A percentile compares a stretch with the other conserved stretches of the same genome.
Conservation (phyloP, 352 stramenopile genomes). For the Globisporangium spiculum region DNA sequence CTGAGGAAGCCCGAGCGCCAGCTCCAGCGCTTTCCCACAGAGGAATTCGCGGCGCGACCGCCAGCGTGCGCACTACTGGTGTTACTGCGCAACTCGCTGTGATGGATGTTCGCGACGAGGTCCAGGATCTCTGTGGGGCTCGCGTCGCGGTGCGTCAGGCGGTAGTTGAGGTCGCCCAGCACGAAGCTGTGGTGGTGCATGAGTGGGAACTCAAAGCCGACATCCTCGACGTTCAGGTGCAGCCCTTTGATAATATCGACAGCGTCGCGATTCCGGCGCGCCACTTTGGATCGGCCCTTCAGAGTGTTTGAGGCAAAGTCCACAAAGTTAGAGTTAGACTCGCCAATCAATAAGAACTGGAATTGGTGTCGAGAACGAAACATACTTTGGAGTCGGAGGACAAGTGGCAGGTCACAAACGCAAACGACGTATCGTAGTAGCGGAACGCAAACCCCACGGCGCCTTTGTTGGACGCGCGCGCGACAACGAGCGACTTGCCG, state of each 20-base stretch:
- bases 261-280: conserved; percentile 70
- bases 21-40: conserved; percentile 20
- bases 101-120: conserved; percentile 46
- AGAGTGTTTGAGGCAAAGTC: not conserved
- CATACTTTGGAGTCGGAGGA: conserved; percentile 75
- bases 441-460: conserved; percentile 86
- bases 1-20: conserved; percentile 22
- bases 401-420: conserved; percentile 87
- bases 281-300: conserved; percentile 71
- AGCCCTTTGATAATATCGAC: conserved; percentile 73
- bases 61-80: not conserved
- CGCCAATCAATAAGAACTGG: not conserved
- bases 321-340: not conserved
- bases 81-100: conserved; percentile 24
- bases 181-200: conserved; percentile 89
- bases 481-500: conserved; percentile 72
- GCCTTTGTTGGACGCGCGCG: conserved; percentile 87
- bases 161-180: conserved; percentile 90
- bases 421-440: conserved; percentile 85
- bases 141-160: conserved; percentile 56
- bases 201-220: conserved; percentile 82
- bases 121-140: conserved; percentile 58
- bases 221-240: conserved; percentile 75
- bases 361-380: not conserved
- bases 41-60: not conserved